A percentile compares a stretch with the other conserved stretches of the same genome.
Evolutionary conservation across 163 green algal species (phyloP).

Genomic region (Chlamydomonas reinhardtii): DNA sequence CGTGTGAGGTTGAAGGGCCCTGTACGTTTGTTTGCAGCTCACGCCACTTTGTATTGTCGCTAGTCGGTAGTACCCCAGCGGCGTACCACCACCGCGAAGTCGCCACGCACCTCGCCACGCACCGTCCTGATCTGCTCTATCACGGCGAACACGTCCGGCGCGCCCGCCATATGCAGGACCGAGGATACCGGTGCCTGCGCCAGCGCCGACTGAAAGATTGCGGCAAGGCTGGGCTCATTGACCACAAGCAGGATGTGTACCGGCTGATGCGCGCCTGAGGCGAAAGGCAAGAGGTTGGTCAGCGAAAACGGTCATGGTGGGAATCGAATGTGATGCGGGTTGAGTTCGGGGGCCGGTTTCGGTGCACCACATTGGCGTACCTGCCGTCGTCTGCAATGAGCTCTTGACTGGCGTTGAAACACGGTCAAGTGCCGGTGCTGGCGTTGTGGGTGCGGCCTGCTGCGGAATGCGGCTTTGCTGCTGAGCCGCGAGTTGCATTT

Average conservation of each 20-base stretch:
- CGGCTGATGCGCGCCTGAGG: background rate
- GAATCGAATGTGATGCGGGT: too few species aligned
- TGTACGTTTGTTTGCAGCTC: too few species aligned
- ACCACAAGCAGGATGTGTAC: slow-evolving; percentile 21
- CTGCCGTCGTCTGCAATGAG: background rate
- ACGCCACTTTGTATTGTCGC: too few species aligned
- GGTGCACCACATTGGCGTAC: too few species aligned
- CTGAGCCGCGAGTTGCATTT: background rate
- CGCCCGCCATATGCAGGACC: background rate
- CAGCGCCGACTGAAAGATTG: slow-evolving; percentile 26
- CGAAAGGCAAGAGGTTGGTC: background rate
- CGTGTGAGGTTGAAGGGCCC: too few species aligned
- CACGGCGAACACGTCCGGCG: background rate
- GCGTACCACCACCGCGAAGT: too few species aligned
- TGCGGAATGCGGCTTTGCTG: background rate
- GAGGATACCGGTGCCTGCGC: background rate
- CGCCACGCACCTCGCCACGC: too few species aligned
- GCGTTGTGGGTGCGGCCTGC: background rate
- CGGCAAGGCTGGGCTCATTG: slow-evolving; percentile 8
- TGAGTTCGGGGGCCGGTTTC: too few species aligned
- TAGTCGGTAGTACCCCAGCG: too few species aligned
- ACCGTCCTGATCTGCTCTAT: slow-evolving; percentile 39
- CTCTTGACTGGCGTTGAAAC: background rate
- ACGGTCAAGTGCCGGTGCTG: too few species aligned
- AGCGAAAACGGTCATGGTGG: too few species aligned